Percentiles rank a stretch among this genome's conserved stretches.
Conservation (phyloP, 495 filamentous ascomycete species). For the Hypoxylon fragiforme region DNA sequence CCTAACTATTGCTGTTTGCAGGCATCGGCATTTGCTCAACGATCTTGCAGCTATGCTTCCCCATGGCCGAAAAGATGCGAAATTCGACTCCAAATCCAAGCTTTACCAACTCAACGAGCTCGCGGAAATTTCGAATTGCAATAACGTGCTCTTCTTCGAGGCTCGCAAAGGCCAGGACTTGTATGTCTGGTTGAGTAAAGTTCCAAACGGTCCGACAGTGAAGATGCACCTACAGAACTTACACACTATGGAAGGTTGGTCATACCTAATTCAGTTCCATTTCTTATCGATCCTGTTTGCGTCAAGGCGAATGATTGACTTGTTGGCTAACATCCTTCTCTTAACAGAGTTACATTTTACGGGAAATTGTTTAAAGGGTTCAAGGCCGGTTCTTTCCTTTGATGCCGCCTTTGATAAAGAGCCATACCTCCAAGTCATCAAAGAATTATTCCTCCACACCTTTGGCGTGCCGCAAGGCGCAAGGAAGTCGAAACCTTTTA, state of each 20-base stretch:
- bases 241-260: constrained; percentile 38
- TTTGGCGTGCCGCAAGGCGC: constrained; percentile 90
- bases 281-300: background rate
- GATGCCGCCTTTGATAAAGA: constrained; percentile 80
- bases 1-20: constrained; percentile 40
- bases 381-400: constrained; percentile 92
- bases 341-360: constrained; percentile 83
- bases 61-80: constrained; percentile 90
- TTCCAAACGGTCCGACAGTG: constrained; percentile 83
- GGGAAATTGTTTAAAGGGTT: constrained; percentile 94
- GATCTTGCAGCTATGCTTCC: constrained; percentile 89
- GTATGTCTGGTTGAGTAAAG: constrained; percentile 91
- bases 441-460: constrained; percentile 86
- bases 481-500: constrained; percentile 89
- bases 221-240: constrained; percentile 79
- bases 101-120: constrained; percentile 93
- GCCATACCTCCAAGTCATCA: constrained; percentile 70
- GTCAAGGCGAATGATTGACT: background rate
- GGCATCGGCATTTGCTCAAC: constrained; percentile 88
- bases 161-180: constrained; percentile 92
- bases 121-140: constrained; percentile 97
- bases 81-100: constrained; percentile 94
- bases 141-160: constrained; percentile 97
- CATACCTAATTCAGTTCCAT: constrained; percentile 27
- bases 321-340: constrained; percentile 1